Conservation (phyloP, 768 basidiomycete species). For the Termitomyces sp. region DNA sequence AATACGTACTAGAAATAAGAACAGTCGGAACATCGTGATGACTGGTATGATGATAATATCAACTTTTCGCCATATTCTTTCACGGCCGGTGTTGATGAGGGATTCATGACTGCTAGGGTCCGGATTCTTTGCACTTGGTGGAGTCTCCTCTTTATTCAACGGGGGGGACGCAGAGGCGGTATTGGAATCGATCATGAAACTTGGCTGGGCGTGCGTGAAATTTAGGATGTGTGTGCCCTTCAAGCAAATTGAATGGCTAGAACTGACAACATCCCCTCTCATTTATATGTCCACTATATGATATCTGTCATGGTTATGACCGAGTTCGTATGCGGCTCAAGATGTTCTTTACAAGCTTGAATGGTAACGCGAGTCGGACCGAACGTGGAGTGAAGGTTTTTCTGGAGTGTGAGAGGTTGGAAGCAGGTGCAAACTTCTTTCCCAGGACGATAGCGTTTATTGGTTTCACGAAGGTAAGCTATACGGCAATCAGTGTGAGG, state of each 20-base stretch:
- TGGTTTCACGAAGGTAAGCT: no score
- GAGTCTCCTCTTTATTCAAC: neutral
- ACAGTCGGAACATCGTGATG: neutral
- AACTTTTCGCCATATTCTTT: neutral
- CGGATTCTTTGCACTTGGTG: neutral
- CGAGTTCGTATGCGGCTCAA: no score
- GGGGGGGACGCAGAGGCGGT: neutral
- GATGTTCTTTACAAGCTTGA: no score
- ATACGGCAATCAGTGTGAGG: no score
- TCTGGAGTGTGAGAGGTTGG: no score
- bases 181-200: neutral
- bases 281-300: neutral
- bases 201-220: neutral
- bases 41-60: neutral
- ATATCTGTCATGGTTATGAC: no score
- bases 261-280: no score
- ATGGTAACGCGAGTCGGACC: no score
- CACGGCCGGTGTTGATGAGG: neutral
- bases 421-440: no score
- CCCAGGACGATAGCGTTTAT: no score
- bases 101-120: neutral
- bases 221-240: neutral
- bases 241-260: no score
- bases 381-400: no score
- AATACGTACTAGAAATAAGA: neutral